Evolutionary conservation across 768 basidiomycete genomes (phyloP), one percentile per base, ranked within the genome.

Genomic region (Podaxis rugospora): DNA sequence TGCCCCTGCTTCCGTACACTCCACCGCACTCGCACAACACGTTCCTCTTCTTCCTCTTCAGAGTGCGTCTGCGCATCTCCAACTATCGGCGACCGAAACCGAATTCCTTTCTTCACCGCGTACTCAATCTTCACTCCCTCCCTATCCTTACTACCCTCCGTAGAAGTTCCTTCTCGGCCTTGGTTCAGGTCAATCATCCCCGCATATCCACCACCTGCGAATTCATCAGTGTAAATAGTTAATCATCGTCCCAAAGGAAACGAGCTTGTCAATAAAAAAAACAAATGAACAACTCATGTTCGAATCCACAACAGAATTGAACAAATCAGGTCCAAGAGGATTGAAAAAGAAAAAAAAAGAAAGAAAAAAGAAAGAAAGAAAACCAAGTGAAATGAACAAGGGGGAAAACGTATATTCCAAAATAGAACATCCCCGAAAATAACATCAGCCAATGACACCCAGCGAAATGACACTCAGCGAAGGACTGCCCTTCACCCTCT

Each of bases 121-220:
- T 49, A 49, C 7, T 49, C 47, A 5, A 49, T 23, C 47, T 49
- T 49, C 6, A 49, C 47, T 10, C 23, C 46, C n/a, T 32, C 46
- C 46, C 14, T 5, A 23, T n/a, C 39, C 46, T 23, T 47, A 5
- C n/a, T 10, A 35, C 36, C 36, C 35, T 16, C 54, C 36, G 32
- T 10, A 32, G 9, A 1, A 32, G 32, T 32, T 28, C 36, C 42
- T 23, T n/a, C 37, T 42, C 40, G 46, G 46, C 46, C 25, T 27
- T 23, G 47, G 47, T 36, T 28, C 27, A 57, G 5, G 46, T 57
- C 55, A 18, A 57, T 44, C 55, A 57, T 37, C 55, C 55, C 55
- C 10, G 47, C 55, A 13, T 37, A 44, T 25, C 55, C 55, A n/a
- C 42, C 42, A 46, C 40, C 55, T 49, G 55, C 13, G 47, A 10